Conservation (phyloP, 257 asterid genomes). For the Przewalskia tangutica region DNA sequence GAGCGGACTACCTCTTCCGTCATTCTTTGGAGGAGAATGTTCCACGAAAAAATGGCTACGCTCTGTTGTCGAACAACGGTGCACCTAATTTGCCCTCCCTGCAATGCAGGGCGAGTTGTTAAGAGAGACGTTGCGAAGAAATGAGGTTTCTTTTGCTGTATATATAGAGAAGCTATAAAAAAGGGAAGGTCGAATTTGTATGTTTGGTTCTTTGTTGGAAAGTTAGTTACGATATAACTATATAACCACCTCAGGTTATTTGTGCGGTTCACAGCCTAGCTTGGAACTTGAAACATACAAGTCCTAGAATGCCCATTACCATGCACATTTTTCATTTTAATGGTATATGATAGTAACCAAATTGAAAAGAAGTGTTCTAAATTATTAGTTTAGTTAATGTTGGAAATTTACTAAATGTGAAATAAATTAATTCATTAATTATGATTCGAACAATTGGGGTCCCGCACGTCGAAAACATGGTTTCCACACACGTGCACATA, state of each 20-base stretch:
- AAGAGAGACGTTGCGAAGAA: neutral
- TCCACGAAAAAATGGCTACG: neutral
- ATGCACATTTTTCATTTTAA: neutral
- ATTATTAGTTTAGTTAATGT: too few relatives aligned
- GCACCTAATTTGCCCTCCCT: slow-evolving; percentile 28
- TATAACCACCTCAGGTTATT: neutral
- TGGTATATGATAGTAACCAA: neutral
- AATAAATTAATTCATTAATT: too few relatives aligned
- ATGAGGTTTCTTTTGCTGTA: neutral
- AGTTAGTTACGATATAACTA: neutral
- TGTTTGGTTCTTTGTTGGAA: neutral
- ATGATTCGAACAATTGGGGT: too few relatives aligned
- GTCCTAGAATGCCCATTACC: neutral
- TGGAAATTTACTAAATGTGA: too few relatives aligned
- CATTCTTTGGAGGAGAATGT: slow-evolving; percentile 1
- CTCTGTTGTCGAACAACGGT: neutral
- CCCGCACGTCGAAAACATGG: too few relatives aligned
- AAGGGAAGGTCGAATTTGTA: neutral
- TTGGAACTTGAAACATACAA: neutral
- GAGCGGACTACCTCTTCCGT: neutral
- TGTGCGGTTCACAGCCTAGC: neutral
- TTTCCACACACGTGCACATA: too few relatives aligned
- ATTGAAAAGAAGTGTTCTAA: neutral
- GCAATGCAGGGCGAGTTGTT: slow-evolving; percentile 50
- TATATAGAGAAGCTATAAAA: neutral